Conservation (phyloP, 345 rosid species). For the Diplotaxis tenuifolia region DNA sequence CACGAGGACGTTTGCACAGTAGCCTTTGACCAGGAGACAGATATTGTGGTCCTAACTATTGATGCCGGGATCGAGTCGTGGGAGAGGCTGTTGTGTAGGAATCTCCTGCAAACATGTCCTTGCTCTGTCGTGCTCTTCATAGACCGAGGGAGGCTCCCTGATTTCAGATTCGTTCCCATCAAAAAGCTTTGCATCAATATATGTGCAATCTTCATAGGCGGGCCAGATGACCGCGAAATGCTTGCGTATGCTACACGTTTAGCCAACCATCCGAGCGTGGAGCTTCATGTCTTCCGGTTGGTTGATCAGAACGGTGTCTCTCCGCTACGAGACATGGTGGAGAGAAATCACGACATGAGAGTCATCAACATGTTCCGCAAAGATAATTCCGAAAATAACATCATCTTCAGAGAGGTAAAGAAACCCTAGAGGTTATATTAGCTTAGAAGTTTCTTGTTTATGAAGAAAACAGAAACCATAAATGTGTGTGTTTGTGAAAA, state of each 20-base stretch:
- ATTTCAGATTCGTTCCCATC: conserved; percentile 30
- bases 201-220: conserved; percentile 44
- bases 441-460: background rate
- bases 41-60: conserved; percentile 39
- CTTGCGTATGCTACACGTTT: conserved; percentile 43
- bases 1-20: conserved; percentile 46
- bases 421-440: too few species aligned
- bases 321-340: conserved; percentile 27
- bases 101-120: conserved; percentile 34
- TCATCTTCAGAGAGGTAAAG: conserved; percentile 31
- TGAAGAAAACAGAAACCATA: background rate
- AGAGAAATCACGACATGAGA: conserved; percentile 31
- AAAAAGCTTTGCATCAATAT: conserved; percentile 21
- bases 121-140: conserved; percentile 39
- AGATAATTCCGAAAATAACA: background rate
- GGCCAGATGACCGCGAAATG: conserved; percentile 51
- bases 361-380: conserved; percentile 35
- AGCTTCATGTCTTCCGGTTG: conserved; percentile 31
- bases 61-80: conserved; percentile 18
- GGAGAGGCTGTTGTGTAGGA: conserved; percentile 25
- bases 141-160: conserved; percentile 39
- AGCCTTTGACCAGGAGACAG: conserved; percentile 37
- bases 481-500: background rate
- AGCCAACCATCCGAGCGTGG: conserved; percentile 25
- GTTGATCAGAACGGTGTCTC: conserved; percentile 5